Conservation (phyloP, 371 early-diverging fungal genomes). For the Agmasoma carcini region DNA sequence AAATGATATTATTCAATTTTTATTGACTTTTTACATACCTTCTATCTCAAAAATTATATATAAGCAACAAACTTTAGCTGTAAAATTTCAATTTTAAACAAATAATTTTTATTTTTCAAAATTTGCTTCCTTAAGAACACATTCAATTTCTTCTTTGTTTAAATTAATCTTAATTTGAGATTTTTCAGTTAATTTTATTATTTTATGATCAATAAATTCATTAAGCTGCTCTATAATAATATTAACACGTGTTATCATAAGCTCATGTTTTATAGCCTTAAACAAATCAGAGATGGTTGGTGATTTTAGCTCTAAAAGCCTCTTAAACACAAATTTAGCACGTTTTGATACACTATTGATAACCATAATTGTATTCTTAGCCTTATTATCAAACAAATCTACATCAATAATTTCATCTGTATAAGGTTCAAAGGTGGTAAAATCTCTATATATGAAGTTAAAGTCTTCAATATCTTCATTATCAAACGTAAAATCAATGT, state of each 20-base stretch:
- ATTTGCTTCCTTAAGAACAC: slow-evolving; percentile 7
- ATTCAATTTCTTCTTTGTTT: slow-evolving; percentile 6
- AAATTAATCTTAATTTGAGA: slow-evolving; percentile 13
- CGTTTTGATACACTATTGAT: slow-evolving; percentile 35
- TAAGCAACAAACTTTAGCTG: no score
- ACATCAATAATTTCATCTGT: slow-evolving; percentile 32
- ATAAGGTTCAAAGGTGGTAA: slow-evolving; percentile 49
- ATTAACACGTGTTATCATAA: slow-evolving; percentile 17
- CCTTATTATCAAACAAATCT: slow-evolving; percentile 5
- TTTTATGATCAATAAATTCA: slow-evolving; percentile 47
- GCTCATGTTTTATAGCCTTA: slow-evolving; percentile 24
- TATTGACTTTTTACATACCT: no score
- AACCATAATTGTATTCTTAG: slow-evolving; percentile 9
- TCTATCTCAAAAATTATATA: no score
- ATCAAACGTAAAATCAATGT: slow-evolving; percentile 15
- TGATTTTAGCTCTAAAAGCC: slow-evolving; percentile 11
- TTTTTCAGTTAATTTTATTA: slow-evolving; percentile 31
- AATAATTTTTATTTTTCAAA: background rate
- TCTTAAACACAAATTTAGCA: slow-evolving; percentile 22
- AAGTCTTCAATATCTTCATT: slow-evolving; percentile 29
- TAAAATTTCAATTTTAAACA: no score
- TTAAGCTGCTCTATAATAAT: slow-evolving; percentile 12
- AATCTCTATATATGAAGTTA: slow-evolving; percentile 48
- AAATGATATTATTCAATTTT: no score
- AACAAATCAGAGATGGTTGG: slow-evolving; percentile 10